Base-by-base conservation (phyloP, 164 flowering plant genomes). In the Vitis vinifera region DNA sequence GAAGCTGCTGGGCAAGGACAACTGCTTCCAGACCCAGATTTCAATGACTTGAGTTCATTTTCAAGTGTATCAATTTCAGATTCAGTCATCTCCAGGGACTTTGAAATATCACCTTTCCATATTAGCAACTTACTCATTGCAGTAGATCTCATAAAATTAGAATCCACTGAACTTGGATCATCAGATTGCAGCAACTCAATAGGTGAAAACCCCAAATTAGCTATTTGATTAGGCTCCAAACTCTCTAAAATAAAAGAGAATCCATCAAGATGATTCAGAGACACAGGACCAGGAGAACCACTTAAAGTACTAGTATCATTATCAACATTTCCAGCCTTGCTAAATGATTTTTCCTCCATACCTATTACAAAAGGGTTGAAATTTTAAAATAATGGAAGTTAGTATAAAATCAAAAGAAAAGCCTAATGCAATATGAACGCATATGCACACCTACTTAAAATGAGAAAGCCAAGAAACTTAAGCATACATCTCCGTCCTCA, bases 11-110 rank as follows among this genome's bases (percentile, higher is more conserved):
- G 73, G 72, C 63, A 56, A 63, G 76, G 72, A 55, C 23, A 23
- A 61, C 51, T 16, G 29, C 58, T 47, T 58, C 76, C 83, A 62
- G 76, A 8, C 55, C 72, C 81, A 71, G 81, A 63, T 31, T 77
- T 83, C 75, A 86, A 67, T 19, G 73, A 81, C 81, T 88, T 91
- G 15, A 87, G 80, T 63, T 95, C 96, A 78, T 68, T 88, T 80
- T 96, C 99, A 57, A 86, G 88, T 17, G 71, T 68, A 82, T 96
- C 99, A 77, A 96, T 89, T 68, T 93, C 94, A 67, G 82, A 76
- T 63, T 93, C 98, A 47, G 97, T 93, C 71, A 79, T 57, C 82
- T 89, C 98, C 71, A 93, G 37, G 17, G 70, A 80, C 82, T 89
- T 92, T 59, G 79, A 81, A 78, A 94, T 69, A 9, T 87, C 88